These are phyloP conservation scores for Penicillium roqueforti DNA, from an alignment of 495 filamentous ascomycete species.

Conservation along the genomic window DNA sequence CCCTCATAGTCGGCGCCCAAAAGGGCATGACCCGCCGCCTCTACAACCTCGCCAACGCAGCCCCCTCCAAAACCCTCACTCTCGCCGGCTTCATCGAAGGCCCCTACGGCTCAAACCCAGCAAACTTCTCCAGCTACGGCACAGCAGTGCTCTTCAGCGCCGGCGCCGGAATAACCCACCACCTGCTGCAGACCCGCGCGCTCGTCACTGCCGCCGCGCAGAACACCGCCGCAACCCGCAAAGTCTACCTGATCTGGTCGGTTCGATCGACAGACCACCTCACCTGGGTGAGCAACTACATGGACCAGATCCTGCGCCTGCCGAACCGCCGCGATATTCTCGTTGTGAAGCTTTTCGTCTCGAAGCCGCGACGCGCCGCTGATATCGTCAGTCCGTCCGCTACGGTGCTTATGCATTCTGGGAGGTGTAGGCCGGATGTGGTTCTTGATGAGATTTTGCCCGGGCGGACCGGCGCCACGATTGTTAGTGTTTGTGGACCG, in stretches of 20 bases:
- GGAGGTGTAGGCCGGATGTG: conserved; percentile 51
- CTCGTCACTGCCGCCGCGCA: conserved; percentile 66
- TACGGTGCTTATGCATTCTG: conserved; percentile 87
- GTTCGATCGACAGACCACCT: conserved; percentile 85
- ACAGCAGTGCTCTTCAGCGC: conserved; percentile 83
- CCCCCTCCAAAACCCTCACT: conserved; percentile 55
- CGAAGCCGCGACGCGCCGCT: conserved; percentile 54
- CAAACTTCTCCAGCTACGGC: conserved; percentile 70
- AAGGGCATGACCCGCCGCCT: conserved; percentile 80
- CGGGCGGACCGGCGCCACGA: conserved; percentile 72
- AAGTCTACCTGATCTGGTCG: conserved; percentile 83
- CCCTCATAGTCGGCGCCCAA: conserved; percentile 72
- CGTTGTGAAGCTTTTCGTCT: conserved; percentile 83
- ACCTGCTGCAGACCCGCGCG: conserved; percentile 71
- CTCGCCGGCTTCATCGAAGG: conserved; percentile 71
- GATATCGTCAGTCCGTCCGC: conserved; percentile 79
- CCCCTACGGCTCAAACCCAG: conserved; percentile 69
- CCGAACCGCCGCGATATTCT: conserved; percentile 77
- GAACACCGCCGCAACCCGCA: conserved; percentile 68
- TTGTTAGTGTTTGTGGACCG: conserved; percentile 84
- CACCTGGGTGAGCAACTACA: conserved; percentile 91
- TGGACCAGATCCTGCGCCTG: conserved; percentile 88
- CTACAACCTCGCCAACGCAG: conserved; percentile 60
- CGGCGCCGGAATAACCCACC: conserved; percentile 86
- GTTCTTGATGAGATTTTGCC: conserved; percentile 77